These are phyloP conservation scores for Puccinia coronata DNA, from an alignment of 1,284 basidiomycete species.

Conservation along the genomic window DNA sequence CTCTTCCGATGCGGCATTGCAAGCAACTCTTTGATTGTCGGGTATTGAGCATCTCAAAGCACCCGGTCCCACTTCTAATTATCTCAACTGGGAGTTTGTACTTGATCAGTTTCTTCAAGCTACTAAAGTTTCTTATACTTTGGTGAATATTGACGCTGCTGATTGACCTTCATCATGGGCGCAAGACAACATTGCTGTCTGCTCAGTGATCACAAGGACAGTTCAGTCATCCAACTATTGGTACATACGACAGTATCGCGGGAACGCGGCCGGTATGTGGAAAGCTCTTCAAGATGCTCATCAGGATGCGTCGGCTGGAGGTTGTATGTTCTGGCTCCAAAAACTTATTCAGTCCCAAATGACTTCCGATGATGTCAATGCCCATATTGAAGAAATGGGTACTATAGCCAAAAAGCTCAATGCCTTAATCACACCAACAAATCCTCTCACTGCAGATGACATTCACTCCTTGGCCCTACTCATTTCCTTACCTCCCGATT, in stretches of 20 bases:
- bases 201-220: conserved; percentile 2
- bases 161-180: not conserved
- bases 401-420: not conserved
- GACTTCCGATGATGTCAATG: not conserved
- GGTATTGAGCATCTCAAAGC: not conserved
- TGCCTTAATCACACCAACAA: not conserved
- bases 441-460: conserved; percentile 4
- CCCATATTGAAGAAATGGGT: not conserved
- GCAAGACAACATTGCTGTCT: conserved; percentile 2
- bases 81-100: conserved; percentile 3
- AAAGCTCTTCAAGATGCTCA: not conserved
- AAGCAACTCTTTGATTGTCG: not conserved
- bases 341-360: conserved; percentile 5
- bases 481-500: conserved; percentile 2
- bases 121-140: not conserved
- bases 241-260: not conserved
- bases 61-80: not conserved
- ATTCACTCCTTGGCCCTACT: not conserved
- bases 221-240: not conserved
- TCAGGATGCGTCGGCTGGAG: not conserved
- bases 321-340: not conserved
- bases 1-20: no score
- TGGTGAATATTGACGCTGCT: not conserved
- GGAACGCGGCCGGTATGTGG: not conserved
- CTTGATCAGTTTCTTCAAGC: not conserved